These are phyloP conservation scores for Smittium culicis DNA, from an alignment of 371 early-diverging fungal genomes.

Conservation along the genomic window DNA sequence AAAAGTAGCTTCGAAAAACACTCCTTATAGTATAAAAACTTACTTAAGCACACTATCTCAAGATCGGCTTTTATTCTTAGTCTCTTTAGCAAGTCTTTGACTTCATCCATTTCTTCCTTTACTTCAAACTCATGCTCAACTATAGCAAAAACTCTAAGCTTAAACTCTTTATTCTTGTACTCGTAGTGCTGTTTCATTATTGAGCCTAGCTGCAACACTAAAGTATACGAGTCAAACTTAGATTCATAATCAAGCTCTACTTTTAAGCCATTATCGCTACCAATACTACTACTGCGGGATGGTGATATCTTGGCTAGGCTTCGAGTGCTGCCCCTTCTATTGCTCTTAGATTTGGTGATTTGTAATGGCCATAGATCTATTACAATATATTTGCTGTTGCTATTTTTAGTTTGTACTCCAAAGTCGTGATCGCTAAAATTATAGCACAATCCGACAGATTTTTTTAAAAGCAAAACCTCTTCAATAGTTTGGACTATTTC, in stretches of 20 bases:
- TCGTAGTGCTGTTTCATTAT: slow-evolving; percentile 44
- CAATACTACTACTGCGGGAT: no score
- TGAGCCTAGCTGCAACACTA: slow-evolving; percentile 54
- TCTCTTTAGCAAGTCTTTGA: slow-evolving; percentile 35
- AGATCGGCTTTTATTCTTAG: slow-evolving; percentile 41
- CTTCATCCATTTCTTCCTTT: slow-evolving; percentile 34
- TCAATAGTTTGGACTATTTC: slow-evolving; percentile 51
- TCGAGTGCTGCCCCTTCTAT: no score
- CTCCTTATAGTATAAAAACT: no score
- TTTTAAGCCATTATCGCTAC: slow-evolving; percentile 13
- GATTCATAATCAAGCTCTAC: slow-evolving; percentile 28
- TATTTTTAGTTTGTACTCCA: neutral
- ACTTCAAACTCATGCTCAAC: slow-evolving; percentile 40
- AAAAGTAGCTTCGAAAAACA: slow-evolving; percentile 12
- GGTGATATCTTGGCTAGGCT: no score
- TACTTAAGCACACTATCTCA: slow-evolving; percentile 33
- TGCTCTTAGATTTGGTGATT: no score
- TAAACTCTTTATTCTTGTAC: slow-evolving; percentile 36
- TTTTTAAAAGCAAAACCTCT: slow-evolving; percentile 40
- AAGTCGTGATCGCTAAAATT: slow-evolving; percentile 33
- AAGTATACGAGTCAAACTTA: slow-evolving; percentile 49
- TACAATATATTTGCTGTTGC: slow-evolving; percentile 16
- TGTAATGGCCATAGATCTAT: slow-evolving; percentile 54
- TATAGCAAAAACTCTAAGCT: slow-evolving; percentile 43
- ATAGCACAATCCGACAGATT: slow-evolving; percentile 45